phyloP scores from a whole-genome alignment of 768 basidiomycete genomes.

The Inosperma sp. region DNA sequence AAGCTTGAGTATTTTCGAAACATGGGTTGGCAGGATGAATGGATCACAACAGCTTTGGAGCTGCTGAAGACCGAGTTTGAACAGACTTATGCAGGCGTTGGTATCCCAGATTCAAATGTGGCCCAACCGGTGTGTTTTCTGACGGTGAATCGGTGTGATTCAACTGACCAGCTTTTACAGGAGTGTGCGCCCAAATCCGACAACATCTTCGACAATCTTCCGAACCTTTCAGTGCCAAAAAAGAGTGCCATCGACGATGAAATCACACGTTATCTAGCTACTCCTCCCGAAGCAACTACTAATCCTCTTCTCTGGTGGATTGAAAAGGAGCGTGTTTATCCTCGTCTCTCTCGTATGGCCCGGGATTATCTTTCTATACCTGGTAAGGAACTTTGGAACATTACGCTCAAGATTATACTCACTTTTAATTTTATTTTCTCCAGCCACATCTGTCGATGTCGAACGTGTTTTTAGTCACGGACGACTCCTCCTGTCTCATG shows the following conservation, averaged over 20 bases:
- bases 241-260: not conserved
- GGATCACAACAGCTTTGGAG: not conserved
- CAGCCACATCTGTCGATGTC: no score
- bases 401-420: no score
- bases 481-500: no score
- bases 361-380: conserved; percentile 15
- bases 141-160: no score
- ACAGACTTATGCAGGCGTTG: not conserved
- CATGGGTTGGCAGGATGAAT: not conserved
- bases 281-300: not conserved
- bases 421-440: no score
- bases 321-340: conserved; percentile 7
- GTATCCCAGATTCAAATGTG: not conserved
- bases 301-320: conserved; percentile 6
- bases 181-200: no score
- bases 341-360: conserved; percentile 15
- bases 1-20: not conserved
- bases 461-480: no score
- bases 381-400: conserved; percentile 14
- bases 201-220: no score
- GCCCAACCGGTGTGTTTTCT: no score
- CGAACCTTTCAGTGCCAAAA: no score
- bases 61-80: not conserved
- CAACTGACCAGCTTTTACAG: no score
- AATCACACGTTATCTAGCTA: not conserved